Percentiles rank a stretch among this genome's conserved stretches.
Conservation (phyloP, 2,329 filamentous ascomycete genomes). For the Aspergillus latus region DNA sequence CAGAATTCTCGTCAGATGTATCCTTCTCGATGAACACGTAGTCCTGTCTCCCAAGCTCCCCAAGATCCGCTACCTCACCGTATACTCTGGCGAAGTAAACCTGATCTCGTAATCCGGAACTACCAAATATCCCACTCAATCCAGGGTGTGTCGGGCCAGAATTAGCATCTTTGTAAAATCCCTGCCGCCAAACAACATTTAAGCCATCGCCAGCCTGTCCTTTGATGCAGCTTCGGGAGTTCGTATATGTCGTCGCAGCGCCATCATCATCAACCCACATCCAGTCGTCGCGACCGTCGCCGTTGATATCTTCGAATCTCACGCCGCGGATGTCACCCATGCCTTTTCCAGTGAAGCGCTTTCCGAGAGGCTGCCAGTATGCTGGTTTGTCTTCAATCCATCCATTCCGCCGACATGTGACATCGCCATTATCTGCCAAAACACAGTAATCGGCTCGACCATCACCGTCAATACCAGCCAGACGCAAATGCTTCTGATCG, state of each 20-base stretch:
- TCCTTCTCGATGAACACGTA: conserved; percentile 19
- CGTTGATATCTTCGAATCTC: conserved; percentile 27
- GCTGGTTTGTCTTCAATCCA: conserved; percentile 24
- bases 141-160: conserved; percentile 20
- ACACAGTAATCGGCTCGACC: conserved; percentile 8
- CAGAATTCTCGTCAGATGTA: too few species aligned
- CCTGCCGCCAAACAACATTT: conserved; percentile 13
- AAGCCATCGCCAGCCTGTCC: conserved; percentile 7
- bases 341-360: conserved; percentile 19
- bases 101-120: conserved; percentile 10
- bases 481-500: background rate
- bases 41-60: conserved; percentile 15
- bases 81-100: conserved; percentile 30
- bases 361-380: conserved; percentile 38
- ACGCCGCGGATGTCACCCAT: conserved; percentile 13
- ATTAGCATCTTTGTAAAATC: background rate
- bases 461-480: conserved; percentile 6
- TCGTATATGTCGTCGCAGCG: background rate
- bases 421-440: background rate
- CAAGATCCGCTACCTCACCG: conserved; percentile 16
- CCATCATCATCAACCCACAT: background rate
- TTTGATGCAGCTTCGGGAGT: background rate
- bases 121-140: background rate
- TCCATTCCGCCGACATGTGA: conserved; percentile 24
- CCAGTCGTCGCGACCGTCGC: conserved; percentile 20